phyloP scores from a whole-genome alignment of 2,329 filamentous ascomycete species.

The Berkeleyomyces rouxiae region DNA sequence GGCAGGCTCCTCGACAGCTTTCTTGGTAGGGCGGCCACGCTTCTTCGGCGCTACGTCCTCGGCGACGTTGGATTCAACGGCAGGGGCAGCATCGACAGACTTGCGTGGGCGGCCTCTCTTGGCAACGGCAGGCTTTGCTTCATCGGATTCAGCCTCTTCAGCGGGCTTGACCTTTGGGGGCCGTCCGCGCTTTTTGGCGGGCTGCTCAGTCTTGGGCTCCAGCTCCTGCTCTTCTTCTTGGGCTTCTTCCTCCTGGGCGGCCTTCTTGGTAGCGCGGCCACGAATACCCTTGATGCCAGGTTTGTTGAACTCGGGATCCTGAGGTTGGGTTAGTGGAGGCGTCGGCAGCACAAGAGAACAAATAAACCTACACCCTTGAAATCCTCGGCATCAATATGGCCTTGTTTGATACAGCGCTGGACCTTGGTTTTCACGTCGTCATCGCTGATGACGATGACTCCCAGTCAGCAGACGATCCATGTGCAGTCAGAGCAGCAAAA shows the following conservation, averaged over 20 bases:
- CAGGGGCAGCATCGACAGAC: background rate
- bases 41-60: conserved; percentile 9
- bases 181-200: conserved; percentile 11
- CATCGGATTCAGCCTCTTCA: background rate
- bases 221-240: conserved; percentile 21
- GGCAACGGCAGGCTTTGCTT: conserved; percentile 16
- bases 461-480: background rate
- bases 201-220: conserved; percentile 15
- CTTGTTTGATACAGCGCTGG: conserved; percentile 51
- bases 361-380: conserved; percentile 62
- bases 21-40: conserved; percentile 8
- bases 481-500: conserved; percentile 5
- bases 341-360: background rate
- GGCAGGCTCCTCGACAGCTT: conserved; percentile 1
- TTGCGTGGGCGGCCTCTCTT: background rate
- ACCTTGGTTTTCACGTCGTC: conserved; percentile 58
- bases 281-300: conserved; percentile 51
- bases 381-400: conserved; percentile 69
- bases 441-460: conserved; percentile 25
- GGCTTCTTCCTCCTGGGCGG: conserved; percentile 18
- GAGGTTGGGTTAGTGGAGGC: conserved; percentile 2
- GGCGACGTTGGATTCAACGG: background rate
- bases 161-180: conserved; percentile 10
- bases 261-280: conserved; percentile 17
- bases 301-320: conserved; percentile 62